phyloP scores from a whole-genome alignment of 2,329 filamentous ascomycete genomes.

The Colletotrichum sp. region DNA sequence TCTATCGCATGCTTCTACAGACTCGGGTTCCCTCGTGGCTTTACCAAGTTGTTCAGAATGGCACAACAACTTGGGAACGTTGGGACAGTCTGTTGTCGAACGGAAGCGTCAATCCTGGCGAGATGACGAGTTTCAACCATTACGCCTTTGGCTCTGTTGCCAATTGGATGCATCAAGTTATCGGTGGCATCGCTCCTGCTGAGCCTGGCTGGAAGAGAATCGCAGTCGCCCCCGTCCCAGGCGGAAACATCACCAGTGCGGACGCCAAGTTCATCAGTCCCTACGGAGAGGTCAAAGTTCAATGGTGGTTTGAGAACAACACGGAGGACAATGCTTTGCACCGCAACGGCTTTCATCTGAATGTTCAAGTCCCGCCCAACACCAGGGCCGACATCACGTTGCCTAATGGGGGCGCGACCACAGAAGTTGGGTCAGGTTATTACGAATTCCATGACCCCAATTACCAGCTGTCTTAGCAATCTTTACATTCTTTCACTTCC shows the following conservation, averaged over 20 bases:
- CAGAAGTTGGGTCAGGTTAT: conserved; percentile 10
- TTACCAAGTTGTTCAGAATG: conserved; percentile 50
- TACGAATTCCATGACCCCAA: conserved; percentile 12
- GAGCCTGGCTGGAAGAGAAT: conserved; percentile 46
- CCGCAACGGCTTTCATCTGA: conserved; percentile 13
- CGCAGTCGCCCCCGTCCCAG: conserved; percentile 38
- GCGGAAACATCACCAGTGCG: conserved; percentile 38
- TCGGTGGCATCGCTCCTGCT: conserved; percentile 44
- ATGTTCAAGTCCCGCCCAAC: conserved; percentile 4
- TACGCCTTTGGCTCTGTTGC: conserved; percentile 55
- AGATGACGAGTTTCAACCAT: conserved; percentile 57
- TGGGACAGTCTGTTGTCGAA: conserved; percentile 53
- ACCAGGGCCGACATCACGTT: conserved; percentile 12
- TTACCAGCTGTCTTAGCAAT: not conserved
- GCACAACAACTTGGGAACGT: conserved; percentile 56
- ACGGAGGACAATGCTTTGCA: not conserved
- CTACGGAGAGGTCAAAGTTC: conserved; percentile 32
- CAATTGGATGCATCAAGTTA: conserved; percentile 49
- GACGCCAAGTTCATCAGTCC: conserved; percentile 33
- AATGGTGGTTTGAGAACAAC: conserved; percentile 31
- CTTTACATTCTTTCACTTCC: not conserved
- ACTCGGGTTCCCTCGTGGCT: conserved; percentile 51
- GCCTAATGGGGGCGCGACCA: not conserved
- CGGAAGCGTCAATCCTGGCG: conserved; percentile 47
- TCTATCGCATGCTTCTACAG: conserved; percentile 55